Base-by-base conservation (phyloP, 805 yeast species). In the Spathaspora hagerdaliae region DNA sequence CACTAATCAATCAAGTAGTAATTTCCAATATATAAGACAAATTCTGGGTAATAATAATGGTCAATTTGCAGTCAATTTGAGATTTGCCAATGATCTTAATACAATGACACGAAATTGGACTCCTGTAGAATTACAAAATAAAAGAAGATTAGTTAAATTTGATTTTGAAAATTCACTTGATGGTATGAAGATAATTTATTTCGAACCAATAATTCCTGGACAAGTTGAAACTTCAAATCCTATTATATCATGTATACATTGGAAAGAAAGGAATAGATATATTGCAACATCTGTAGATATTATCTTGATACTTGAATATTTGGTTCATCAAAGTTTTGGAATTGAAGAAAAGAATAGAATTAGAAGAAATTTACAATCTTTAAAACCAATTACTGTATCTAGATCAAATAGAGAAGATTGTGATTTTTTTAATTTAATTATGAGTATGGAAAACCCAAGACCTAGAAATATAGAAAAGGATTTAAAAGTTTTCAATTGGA, bases 401-500 rank as follows among this genome's bases (percentile, higher is more conserved):
- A 75, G 83, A 50, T 60, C 73, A 5, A 67, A 68, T 44, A 54
- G 58, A 36, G 52, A 56, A 9, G 56, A 55, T 45, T 54, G 52
- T 41, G 66, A 57, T 52, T 64, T 66, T 49, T 66, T 66, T 47
- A 58, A 60, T 38, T 33, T 74, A 41, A 73, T 83, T 33, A 83
- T 83, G 88, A 63, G 71, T 31, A 83, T 77, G 69, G 77, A 76
- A 27, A 71, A 71, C 45, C 89, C 89, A 2, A 70, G 79, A 51
- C 89, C 89, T 5, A 65, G 89, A 36, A 82, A 81, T 51, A 83
- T 83, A 38, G 88, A 81, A 53, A 83, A 83, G 58, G 86, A 82
- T 56, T 75, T 83, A 48, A 83, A 83, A 56, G 87, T 83, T 4
- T 79, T 83, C 54, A 67, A 69, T 26, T 83, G 89, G 89, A 55